Evolutionary conservation across 768 basidiomycete genomes (phyloP).

Genomic region (Kwoniella europaea): DNA sequence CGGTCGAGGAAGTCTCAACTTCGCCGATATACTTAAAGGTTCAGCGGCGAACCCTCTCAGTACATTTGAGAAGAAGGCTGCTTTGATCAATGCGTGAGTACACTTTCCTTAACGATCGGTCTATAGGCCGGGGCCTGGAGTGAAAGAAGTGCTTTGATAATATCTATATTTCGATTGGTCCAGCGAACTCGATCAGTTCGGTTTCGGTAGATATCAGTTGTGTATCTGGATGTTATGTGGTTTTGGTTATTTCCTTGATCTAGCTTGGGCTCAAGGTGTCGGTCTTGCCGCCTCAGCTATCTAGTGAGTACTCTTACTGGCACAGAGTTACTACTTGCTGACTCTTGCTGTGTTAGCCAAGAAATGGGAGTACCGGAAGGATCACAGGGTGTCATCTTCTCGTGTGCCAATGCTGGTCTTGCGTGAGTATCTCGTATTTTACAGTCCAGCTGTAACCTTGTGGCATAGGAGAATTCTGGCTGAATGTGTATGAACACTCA

Average conservation of each 20-base stretch:
- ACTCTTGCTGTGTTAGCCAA: slow-evolving; percentile 27
- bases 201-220: slow-evolving; percentile 55
- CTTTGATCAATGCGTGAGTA: slow-evolving; percentile 55
- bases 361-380: slow-evolving; percentile 41
- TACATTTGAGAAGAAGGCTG: slow-evolving; percentile 56
- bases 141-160: neutral
- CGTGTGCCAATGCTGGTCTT: slow-evolving; percentile 56
- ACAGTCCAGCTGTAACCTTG: slow-evolving; percentile 11
- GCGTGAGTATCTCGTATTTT: slow-evolving; percentile 31
- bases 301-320: slow-evolving; percentile 41
- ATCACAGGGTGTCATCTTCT: slow-evolving; percentile 48
- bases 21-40: slow-evolving; percentile 39
- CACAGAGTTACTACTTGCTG: neutral
- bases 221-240: slow-evolving; percentile 59
- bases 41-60: slow-evolving; percentile 35
- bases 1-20: slow-evolving; percentile 1
- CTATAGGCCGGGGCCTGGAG: neutral
- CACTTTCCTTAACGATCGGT: too few relatives aligned
- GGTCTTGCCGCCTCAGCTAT: slow-evolving; percentile 52
- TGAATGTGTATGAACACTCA: neutral
- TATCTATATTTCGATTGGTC: neutral
- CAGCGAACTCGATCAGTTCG: slow-evolving; percentile 52
- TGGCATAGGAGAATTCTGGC: too few relatives aligned
- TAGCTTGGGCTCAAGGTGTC: slow-evolving; percentile 57
- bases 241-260: slow-evolving; percentile 59